phyloP scores from a whole-genome alignment of 1,139 yeast species.

The Yamadazyma diospyri region DNA sequence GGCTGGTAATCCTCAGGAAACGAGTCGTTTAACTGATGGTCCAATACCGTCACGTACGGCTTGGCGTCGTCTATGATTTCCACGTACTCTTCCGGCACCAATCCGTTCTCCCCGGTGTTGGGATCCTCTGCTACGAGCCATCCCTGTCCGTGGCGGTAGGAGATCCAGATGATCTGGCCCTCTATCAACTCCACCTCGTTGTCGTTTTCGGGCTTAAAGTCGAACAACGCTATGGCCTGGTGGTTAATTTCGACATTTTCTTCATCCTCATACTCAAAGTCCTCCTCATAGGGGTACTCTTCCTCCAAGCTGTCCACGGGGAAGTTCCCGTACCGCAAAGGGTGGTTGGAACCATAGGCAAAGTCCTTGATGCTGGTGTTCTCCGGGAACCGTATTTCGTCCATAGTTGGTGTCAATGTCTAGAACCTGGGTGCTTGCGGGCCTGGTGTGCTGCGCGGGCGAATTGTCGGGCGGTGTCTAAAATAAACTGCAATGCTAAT shows the following conservation, averaged over 20 bases:
- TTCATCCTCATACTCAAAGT: slow-evolving; percentile 10
- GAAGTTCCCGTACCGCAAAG: slow-evolving; percentile 57
- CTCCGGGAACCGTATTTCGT: slow-evolving; percentile 17
- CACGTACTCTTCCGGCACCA: slow-evolving; percentile 94
- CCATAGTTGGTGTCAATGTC: too few relatives aligned
- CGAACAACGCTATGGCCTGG: slow-evolving; percentile 81
- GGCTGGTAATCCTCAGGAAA: too few relatives aligned
- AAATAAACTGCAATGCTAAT: background rate
- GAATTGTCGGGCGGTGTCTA: too few relatives aligned
- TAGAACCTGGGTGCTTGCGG: too few relatives aligned
- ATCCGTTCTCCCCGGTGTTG: slow-evolving; percentile 75
- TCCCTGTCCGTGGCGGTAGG: slow-evolving; percentile 95
- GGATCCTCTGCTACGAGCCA: slow-evolving; percentile 96
- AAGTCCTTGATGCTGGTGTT: slow-evolving; percentile 63
- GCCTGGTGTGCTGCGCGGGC: too few relatives aligned
- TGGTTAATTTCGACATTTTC: slow-evolving; percentile 40
- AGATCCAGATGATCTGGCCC: slow-evolving; percentile 83
- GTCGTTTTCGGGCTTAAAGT: slow-evolving; percentile 89
- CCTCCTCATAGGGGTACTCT: slow-evolving; percentile 12
- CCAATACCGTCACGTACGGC: slow-evolving; percentile 21
- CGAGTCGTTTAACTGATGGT: too few relatives aligned
- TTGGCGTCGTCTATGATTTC: slow-evolving; percentile 49
- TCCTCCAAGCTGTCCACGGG: slow-evolving; percentile 10
- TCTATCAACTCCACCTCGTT: slow-evolving; percentile 78
- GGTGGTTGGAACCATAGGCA: slow-evolving; percentile 68